phyloP scores from a whole-genome alignment of 1,139 yeast species.

The Geotrichum restrictum region DNA sequence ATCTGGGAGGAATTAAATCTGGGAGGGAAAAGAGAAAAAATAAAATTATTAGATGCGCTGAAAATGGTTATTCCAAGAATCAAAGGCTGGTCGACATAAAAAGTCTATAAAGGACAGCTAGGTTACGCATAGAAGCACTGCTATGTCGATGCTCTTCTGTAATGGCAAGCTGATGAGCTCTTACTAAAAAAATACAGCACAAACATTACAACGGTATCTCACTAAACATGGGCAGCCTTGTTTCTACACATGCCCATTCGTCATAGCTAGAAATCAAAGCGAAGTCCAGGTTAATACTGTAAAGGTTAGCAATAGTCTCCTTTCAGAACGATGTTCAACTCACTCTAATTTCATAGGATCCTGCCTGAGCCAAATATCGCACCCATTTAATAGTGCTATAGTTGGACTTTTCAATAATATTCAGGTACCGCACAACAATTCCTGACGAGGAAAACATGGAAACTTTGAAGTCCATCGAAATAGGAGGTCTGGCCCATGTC shows the following conservation, averaged over 20 bases:
- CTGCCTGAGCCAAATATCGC: constrained; percentile 68
- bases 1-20: background rate
- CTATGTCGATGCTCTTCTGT: too few species aligned
- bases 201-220: background rate
- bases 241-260: too few species aligned
- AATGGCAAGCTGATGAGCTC: background rate
- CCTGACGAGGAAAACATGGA: constrained; percentile 82
- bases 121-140: too few species aligned
- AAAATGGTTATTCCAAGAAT: too few species aligned
- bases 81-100: too few species aligned
- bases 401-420: constrained; percentile 60
- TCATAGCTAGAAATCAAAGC: background rate
- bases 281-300: background rate
- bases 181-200: background rate
- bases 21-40: too few species aligned
- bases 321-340: background rate
- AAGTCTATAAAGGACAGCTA: too few species aligned
- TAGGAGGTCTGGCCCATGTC: constrained; percentile 73
- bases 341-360: constrained; percentile 68
- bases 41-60: too few species aligned
- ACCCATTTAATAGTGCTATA: constrained; percentile 86
- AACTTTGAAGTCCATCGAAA: constrained; percentile 62
- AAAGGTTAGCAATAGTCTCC: background rate
- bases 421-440: constrained; percentile 65
- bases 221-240: background rate